These are phyloP conservation scores for Actinomucor elegans DNA, from an alignment of 371 early-diverging fungal genomes.

Conservation along the genomic window DNA sequence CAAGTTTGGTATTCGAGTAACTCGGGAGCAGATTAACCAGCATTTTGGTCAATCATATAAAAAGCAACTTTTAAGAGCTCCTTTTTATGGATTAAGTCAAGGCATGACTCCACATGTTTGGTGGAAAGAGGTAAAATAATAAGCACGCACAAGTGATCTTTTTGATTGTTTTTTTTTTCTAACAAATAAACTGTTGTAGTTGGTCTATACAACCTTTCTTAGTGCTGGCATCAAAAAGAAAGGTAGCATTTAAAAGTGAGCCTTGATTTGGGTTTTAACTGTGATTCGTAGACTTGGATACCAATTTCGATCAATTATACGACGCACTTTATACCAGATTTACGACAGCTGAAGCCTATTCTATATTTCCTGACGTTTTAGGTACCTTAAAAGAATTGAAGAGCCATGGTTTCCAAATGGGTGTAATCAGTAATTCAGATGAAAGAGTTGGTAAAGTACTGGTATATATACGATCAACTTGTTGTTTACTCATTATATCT, in stretches of 20 bases:
- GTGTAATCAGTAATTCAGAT: constrained; percentile 51
- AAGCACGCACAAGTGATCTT: background rate
- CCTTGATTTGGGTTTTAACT: background rate
- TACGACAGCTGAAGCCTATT: constrained; percentile 41
- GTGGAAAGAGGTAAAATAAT: constrained; percentile 39
- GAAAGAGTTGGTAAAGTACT: constrained; percentile 39
- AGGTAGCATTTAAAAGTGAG: constrained; percentile 26
- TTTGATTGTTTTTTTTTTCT: background rate
- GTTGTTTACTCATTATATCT: background rate
- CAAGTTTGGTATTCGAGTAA: constrained; percentile 32
- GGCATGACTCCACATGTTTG: constrained; percentile 37
- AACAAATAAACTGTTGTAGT: no score
- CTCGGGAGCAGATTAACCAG: constrained; percentile 25
- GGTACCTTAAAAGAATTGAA: constrained; percentile 29
- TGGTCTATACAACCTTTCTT: constrained; percentile 42
- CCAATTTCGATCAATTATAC: constrained; percentile 33
- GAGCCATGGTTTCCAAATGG: constrained; percentile 36
- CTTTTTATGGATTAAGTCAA: constrained; percentile 39
- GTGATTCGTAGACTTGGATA: constrained; percentile 31
- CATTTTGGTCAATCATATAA: constrained; percentile 39
- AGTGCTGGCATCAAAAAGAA: constrained; percentile 28
- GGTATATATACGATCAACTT: background rate
- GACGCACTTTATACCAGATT: constrained; percentile 39
- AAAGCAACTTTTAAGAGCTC: constrained; percentile 30
- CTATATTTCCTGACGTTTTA: constrained; percentile 41